Evolutionary conservation across 306 rosid species (phyloP).

Genomic region (Medicago lupulina): DNA sequence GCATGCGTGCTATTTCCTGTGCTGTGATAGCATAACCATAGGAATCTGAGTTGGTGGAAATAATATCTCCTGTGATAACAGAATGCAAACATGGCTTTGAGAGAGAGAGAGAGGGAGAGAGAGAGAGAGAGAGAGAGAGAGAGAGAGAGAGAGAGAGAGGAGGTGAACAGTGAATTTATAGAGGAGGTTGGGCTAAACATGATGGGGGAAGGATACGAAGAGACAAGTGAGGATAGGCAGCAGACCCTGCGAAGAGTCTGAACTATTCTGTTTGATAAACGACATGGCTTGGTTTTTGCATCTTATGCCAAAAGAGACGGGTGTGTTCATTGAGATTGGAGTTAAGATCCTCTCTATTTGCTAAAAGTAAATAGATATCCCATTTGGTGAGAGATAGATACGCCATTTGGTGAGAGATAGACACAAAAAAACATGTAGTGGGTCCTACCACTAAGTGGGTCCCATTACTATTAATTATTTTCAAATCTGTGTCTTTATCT

Average conservation of each 20-base stretch:
- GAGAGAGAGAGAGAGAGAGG: neutral
- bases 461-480: no score
- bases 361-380: no score
- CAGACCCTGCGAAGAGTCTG: neutral
- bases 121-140: neutral
- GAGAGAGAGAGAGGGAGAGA: neutral
- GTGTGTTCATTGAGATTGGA: slow-evolving; percentile 10
- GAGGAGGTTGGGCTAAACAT: slow-evolving; percentile 3
- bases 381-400: no score
- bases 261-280: neutral
- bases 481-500: no score
- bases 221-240: neutral
- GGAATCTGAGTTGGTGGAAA: slow-evolving; percentile 11
- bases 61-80: neutral
- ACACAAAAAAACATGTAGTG: no score
- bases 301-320: neutral
- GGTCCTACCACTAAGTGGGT: no score
- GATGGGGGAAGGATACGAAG: neutral
- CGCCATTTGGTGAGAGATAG: no score
- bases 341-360: no score
- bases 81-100: neutral
- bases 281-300: neutral
- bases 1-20: slow-evolving; percentile 5
- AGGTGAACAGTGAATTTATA: neutral
- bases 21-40: slow-evolving; percentile 9